Conservation (phyloP, 2,329 filamentous ascomycete species). For the Cordyceps cateniannulata region DNA sequence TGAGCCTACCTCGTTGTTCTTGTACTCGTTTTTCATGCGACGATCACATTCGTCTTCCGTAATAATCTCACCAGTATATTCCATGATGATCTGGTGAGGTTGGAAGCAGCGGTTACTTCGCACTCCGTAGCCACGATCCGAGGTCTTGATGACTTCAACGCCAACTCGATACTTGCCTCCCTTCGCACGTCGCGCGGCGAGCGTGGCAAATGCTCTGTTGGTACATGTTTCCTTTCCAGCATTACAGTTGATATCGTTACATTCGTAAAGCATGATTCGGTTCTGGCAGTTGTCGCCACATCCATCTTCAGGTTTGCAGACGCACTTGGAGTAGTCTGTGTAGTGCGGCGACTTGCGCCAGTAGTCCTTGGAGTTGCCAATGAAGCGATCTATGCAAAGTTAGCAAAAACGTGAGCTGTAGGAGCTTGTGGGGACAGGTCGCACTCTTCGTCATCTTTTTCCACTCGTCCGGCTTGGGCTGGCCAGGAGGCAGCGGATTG, state of each 20-base stretch:
- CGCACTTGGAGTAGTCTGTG: conserved; percentile 70
- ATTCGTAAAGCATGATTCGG: conserved; percentile 95
- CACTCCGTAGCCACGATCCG: conserved; percentile 83
- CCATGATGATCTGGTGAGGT: conserved; percentile 92
- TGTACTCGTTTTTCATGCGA: conserved; percentile 89
- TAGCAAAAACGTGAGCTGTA: conserved; percentile 18
- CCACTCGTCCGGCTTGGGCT: conserved; percentile 91
- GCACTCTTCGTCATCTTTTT: conserved; percentile 84
- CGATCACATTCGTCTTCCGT: conserved; percentile 89
- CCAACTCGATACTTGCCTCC: conserved; percentile 87
- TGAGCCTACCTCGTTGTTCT: conserved; percentile 73
- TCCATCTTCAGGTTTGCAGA: conserved; percentile 69
- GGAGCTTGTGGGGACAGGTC: neutral
- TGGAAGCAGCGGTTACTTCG: conserved; percentile 83
- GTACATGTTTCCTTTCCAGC: conserved; percentile 66
- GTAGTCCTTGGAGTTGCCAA: conserved; percentile 71
- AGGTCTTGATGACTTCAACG: conserved; percentile 90
- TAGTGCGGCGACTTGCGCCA: conserved; percentile 76
- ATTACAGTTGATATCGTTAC: conserved; percentile 82
- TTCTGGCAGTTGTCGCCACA: conserved; percentile 92
- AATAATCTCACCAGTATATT: conserved; percentile 97
- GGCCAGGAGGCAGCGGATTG: conserved; percentile 74
- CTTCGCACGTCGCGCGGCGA: conserved; percentile 66
- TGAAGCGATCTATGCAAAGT: conserved; percentile 66
- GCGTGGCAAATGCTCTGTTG: conserved; percentile 80